A percentile compares a stretch with the other conserved stretches of the same genome.
Conservation (phyloP, 1,284 basidiomycete species). For the Fomitopsis betulina region DNA sequence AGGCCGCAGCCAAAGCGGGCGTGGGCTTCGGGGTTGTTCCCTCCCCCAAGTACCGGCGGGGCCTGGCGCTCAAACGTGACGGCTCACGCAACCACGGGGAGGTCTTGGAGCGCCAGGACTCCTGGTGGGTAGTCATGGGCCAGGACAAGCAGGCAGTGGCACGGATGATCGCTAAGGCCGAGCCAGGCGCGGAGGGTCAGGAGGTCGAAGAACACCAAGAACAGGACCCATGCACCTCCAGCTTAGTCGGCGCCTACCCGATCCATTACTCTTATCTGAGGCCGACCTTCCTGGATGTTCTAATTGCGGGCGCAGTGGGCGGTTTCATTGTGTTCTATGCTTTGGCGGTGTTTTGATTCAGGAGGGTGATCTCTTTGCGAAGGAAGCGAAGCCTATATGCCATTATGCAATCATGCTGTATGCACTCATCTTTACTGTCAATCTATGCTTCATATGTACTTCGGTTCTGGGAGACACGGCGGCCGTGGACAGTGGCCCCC, state of each 20-base stretch:
- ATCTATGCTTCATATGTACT: slow-evolving; percentile 7
- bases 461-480: neutral
- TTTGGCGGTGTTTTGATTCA: slow-evolving; percentile 8
- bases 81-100: slow-evolving; percentile 3
- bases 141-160: slow-evolving; percentile 16
- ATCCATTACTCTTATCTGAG: slow-evolving; percentile 13
- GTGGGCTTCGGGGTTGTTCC: slow-evolving; percentile 20
- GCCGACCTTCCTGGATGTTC: slow-evolving; percentile 18
- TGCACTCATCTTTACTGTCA: slow-evolving; percentile 1
- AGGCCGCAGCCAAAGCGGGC: slow-evolving; percentile 19
- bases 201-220: slow-evolving; percentile 9
- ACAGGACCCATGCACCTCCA: slow-evolving; percentile 8
- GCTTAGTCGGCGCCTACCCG: slow-evolving; percentile 18
- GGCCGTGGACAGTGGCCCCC: neutral
- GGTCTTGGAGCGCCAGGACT: slow-evolving; percentile 13
- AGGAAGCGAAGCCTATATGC: slow-evolving; percentile 4
- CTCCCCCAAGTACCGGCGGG: slow-evolving; percentile 1
- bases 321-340: slow-evolving; percentile 16
- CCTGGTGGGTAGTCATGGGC: slow-evolving; percentile 19
- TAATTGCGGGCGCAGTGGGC: slow-evolving; percentile 20
- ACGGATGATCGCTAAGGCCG: slow-evolving; percentile 10
- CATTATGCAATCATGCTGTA: slow-evolving; percentile 8
- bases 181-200: slow-evolving; percentile 7
- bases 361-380: neutral
- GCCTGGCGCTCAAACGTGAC: slow-evolving; percentile 15